These are phyloP conservation scores for Sutorius australiensis DNA, from an alignment of 768 basidiomycete species.

Conservation along the genomic window DNA sequence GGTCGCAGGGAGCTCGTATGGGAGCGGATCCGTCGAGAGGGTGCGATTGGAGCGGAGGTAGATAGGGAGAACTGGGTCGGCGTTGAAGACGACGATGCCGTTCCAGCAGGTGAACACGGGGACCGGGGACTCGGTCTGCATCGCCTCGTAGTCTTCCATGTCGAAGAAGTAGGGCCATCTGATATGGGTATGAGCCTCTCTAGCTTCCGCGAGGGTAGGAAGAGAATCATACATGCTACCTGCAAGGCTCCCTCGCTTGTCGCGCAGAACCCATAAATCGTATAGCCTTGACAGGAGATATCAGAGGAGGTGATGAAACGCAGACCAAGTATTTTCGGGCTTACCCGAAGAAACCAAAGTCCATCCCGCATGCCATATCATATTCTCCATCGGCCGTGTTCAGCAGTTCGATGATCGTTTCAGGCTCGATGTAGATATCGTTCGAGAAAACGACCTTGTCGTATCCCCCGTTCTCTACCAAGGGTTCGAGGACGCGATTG, in stretches of 20 bases:
- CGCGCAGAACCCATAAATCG: conserved; percentile 24
- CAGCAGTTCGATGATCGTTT: conserved; percentile 38
- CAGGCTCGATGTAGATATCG: conserved; percentile 40
- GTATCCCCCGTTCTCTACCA: conserved; percentile 34
- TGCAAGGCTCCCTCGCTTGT: conserved; percentile 14
- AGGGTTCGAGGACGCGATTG: conserved; percentile 41
- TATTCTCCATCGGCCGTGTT: conserved; percentile 36
- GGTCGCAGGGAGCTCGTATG: conserved; percentile 8
- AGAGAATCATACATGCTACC: conserved; percentile 11
- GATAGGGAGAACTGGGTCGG: conserved; percentile 40
- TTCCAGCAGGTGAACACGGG: conserved; percentile 48
- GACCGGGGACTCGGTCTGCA: conserved; percentile 37
- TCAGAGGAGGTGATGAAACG: background rate
- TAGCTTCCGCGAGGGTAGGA: background rate
- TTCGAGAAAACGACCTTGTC: conserved; percentile 42
- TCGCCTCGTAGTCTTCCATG: conserved; percentile 31
- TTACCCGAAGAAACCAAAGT: conserved; percentile 34
- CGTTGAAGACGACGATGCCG: conserved; percentile 38
- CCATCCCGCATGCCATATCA: conserved; percentile 43
- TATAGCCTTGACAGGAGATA: conserved; percentile 11
- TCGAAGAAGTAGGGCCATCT: conserved; percentile 44
- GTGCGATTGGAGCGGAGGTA: conserved; percentile 36
- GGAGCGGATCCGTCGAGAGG: conserved; percentile 33
- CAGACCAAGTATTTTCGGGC: conserved; percentile 11
- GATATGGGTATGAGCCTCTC: background rate